Percentiles rank a stretch among this genome's conserved stretches.
Evolutionary conservation across 495 filamentous ascomycete species (phyloP).

Genomic region (Pseudoneurospora amorphoporcata): DNA sequence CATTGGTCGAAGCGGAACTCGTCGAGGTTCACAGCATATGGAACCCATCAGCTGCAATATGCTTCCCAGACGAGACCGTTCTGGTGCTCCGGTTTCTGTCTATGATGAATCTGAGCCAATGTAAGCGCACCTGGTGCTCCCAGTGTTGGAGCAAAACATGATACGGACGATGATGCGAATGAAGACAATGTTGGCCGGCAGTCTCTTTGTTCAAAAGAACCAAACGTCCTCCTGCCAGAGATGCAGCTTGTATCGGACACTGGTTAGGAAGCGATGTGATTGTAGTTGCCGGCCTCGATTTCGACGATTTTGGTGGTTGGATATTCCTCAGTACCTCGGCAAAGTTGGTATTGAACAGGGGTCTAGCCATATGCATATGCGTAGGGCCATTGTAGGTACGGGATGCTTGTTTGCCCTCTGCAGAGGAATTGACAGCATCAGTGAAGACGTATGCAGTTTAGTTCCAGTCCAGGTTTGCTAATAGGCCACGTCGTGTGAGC

Average conservation of each 20-base stretch:
- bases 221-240: neutral
- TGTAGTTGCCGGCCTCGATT: neutral
- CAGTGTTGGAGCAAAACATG: neutral
- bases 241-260: neutral
- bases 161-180: neutral
- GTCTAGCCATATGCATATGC: neutral
- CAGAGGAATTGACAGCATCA: neutral
- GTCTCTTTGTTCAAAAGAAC: neutral
- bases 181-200: neutral
- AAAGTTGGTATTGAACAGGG: neutral
- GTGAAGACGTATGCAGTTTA: neutral
- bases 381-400: neutral
- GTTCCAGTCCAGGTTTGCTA: neutral
- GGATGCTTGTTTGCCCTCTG: neutral
- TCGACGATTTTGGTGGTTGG: neutral
- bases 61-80: constrained; percentile 8
- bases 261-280: neutral
- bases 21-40: constrained; percentile 18
- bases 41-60: constrained; percentile 13
- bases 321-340: neutral
- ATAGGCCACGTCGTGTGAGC: neutral
- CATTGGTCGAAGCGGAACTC: constrained; percentile 17
- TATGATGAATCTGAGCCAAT: neutral
- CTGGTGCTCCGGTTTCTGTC: constrained; percentile 2
- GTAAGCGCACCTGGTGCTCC: neutral